Evolutionary conservation across 768 basidiomycete genomes (phyloP).

Genomic region (Tulasnella sp.): DNA sequence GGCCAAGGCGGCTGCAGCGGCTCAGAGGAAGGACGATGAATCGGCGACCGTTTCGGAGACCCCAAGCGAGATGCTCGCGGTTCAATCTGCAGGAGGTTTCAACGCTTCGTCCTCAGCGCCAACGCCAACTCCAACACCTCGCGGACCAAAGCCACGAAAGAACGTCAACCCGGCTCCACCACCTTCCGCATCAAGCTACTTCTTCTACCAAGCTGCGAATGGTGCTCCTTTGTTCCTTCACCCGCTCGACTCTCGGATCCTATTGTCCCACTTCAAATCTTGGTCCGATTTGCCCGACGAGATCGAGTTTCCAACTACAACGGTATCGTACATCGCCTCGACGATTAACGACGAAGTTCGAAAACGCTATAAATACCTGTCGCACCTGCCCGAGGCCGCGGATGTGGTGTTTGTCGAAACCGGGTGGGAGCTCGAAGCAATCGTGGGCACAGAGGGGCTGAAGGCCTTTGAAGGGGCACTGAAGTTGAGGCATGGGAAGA

Average conservation of each 20-base stretch:
- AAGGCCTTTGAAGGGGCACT: slow-evolving; percentile 84
- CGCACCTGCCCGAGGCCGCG: slow-evolving; percentile 86
- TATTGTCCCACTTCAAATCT: slow-evolving; percentile 77
- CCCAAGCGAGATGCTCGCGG: slow-evolving; percentile 55
- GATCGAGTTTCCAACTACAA: slow-evolving; percentile 80
- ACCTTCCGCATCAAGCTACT: slow-evolving; percentile 87
- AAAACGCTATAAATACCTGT: slow-evolving; percentile 93
- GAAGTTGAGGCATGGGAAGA: slow-evolving; percentile 68
- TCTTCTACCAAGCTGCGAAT: slow-evolving; percentile 92
- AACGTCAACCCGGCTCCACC: slow-evolving; percentile 81
- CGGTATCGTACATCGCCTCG: slow-evolving; percentile 59
- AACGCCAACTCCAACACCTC: slow-evolving; percentile 34
- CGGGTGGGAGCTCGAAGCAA: slow-evolving; percentile 61
- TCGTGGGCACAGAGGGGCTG: slow-evolving; percentile 75
- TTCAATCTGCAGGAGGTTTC: slow-evolving; percentile 39
- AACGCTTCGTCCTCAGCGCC: slow-evolving; percentile 21
- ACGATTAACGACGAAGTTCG: slow-evolving; percentile 92
- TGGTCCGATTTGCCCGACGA: slow-evolving; percentile 84
- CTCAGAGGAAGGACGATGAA: slow-evolving; percentile 40
- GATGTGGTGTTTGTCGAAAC: slow-evolving; percentile 95
- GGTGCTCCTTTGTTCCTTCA: slow-evolving; percentile 92
- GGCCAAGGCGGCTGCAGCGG: background rate
- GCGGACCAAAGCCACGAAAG: slow-evolving; percentile 9
- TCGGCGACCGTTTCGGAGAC: slow-evolving; percentile 44
- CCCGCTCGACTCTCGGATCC: slow-evolving; percentile 92